Evolutionary conservation across 179 eudicot species (phyloP).

Genomic region (Drosera spatulata): DNA sequence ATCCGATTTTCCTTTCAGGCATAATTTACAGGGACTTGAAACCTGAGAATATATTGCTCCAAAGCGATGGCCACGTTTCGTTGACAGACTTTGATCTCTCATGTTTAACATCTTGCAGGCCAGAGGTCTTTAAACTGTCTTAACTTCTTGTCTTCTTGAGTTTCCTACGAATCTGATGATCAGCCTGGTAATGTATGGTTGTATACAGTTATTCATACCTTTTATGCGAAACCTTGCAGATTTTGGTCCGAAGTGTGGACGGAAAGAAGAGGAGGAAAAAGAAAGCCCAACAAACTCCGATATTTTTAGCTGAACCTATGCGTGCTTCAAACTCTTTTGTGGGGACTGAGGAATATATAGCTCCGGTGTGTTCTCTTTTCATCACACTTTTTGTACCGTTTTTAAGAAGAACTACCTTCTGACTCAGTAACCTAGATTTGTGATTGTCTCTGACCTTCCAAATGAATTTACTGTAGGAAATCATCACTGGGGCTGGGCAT

Average conservation of each 20-base stretch:
- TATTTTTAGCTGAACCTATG: slow-evolving; percentile 93
- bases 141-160: too few relatives aligned
- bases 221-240: slow-evolving; percentile 30
- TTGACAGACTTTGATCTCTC: slow-evolving; percentile 97
- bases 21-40: slow-evolving; percentile 92
- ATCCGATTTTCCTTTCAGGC: slow-evolving; percentile 30
- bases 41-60: slow-evolving; percentile 90
- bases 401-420: too few relatives aligned
- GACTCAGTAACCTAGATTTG: too few relatives aligned
- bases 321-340: slow-evolving; percentile 98
- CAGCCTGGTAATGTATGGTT: too few relatives aligned
- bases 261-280: slow-evolving; percentile 55
- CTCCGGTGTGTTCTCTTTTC: slow-evolving; percentile 54
- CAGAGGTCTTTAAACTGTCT: slow-evolving; percentile 41
- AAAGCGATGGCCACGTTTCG: slow-evolving; percentile 67
- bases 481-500: slow-evolving; percentile 86
- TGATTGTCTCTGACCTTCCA: too few relatives aligned
- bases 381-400: background rate
- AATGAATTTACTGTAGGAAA: slow-evolving; percentile 46
- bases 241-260: slow-evolving; percentile 49
- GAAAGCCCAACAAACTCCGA: slow-evolving; percentile 58
- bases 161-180: too few relatives aligned
- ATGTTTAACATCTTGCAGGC: slow-evolving; percentile 96
- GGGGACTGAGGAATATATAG: slow-evolving; percentile 98
- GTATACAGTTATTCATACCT: too few relatives aligned